These are phyloP conservation scores for Begonia fuchsioides DNA, from an alignment of 306 rosid species.

Conservation along the genomic window DNA sequence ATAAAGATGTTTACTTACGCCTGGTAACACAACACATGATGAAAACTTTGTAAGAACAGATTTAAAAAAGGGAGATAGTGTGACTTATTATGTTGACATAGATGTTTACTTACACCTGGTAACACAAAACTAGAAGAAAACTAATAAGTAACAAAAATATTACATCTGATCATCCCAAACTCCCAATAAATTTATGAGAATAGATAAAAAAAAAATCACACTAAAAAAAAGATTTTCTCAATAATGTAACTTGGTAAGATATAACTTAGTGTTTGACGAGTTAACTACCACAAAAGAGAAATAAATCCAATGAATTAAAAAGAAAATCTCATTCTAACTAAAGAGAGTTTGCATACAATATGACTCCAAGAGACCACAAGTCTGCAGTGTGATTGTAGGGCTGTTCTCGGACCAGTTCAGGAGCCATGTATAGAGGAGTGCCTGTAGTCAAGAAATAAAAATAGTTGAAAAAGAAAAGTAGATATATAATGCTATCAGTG, in stretches of 20 bases:
- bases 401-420: slow-evolving; percentile 91
- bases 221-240: too few species aligned
- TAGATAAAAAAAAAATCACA: not conserved
- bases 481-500: slow-evolving; percentile 8
- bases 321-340: too few species aligned
- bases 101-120: not conserved
- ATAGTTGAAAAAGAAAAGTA: slow-evolving; percentile 3
- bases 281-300: not conserved
- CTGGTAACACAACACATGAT: too few species aligned
- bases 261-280: not conserved
- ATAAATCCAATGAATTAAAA: slow-evolving; percentile 8
- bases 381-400: slow-evolving; percentile 96
- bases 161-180: not conserved
- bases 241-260: too few species aligned
- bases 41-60: too few species aligned
- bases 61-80: too few species aligned
- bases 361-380: slow-evolving; percentile 97
- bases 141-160: not conserved
- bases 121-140: not conserved
- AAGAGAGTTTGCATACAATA: slow-evolving; percentile 43
- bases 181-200: not conserved
- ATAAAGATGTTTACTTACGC: too few species aligned
- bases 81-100: too few species aligned
- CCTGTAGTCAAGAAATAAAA: slow-evolving; percentile 23
- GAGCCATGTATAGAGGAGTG: slow-evolving; percentile 97